Evolutionary conservation across 2,329 filamentous ascomycete species (phyloP).

Genomic region (Huntiella savannae): DNA sequence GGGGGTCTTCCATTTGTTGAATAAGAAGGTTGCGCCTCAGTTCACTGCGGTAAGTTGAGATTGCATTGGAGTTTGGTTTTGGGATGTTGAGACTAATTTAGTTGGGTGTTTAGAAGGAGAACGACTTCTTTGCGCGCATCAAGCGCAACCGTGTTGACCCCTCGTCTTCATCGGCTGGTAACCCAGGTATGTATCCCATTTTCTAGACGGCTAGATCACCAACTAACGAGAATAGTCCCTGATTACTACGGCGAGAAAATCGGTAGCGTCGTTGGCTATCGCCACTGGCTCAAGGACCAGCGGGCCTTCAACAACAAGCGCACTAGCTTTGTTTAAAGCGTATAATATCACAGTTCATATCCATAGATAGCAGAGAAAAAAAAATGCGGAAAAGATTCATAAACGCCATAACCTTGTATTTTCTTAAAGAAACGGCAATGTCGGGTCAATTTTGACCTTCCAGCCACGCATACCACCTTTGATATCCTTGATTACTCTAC

Average conservation of each 20-base stretch:
- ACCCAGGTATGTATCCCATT: conserved; percentile 41
- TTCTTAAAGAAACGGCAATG: conserved; percentile 30
- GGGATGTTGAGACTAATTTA: not conserved
- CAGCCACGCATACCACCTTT: conserved; percentile 53
- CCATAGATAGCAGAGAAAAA: not conserved
- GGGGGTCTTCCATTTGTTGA: conserved; percentile 56
- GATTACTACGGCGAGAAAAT: conserved; percentile 99
- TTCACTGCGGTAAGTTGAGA: conserved; percentile 45
- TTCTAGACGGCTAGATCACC: not conserved
- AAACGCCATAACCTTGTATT: not conserved
- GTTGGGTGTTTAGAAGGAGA: conserved; percentile 50
- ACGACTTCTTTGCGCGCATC: conserved; percentile 78
- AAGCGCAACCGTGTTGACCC: conserved; percentile 88
- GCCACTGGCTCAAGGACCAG: conserved; percentile 95
- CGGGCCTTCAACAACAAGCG: conserved; percentile 90
- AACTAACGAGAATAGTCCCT: conserved; percentile 35
- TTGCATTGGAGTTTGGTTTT: not conserved
- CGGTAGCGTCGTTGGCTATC: conserved; percentile 73
- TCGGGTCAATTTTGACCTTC: conserved; percentile 46
- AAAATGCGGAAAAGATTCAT: not conserved
- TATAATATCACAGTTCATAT: not conserved
- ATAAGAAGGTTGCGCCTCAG: conserved; percentile 43
- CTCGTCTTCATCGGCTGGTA: conserved; percentile 68
- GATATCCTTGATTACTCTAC: conserved; percentile 49
- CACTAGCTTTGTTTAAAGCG: conserved; percentile 35